Evolutionary conservation across 495 filamentous ascomycete genomes (phyloP).

Genomic region (Neurospora cerealis): DNA sequence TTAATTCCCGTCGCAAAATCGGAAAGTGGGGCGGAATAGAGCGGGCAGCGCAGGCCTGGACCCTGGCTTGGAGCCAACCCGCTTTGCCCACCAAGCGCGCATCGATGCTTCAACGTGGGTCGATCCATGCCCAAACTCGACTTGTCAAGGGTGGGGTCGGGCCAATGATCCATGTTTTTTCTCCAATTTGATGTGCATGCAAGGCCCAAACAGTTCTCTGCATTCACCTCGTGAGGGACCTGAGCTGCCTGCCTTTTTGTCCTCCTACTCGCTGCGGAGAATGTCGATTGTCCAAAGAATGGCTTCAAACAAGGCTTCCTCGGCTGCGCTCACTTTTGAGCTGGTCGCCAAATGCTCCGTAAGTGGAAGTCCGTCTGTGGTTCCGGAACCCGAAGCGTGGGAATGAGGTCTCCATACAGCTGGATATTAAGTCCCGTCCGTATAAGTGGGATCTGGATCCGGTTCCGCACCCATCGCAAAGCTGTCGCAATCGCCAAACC

Average conservation of each 20-base stretch:
- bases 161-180: not conserved
- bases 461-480: not conserved
- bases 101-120: not conserved
- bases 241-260: not conserved
- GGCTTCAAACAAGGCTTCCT: slow-evolving; percentile 34
- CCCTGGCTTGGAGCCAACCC: not conserved
- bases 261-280: not conserved
- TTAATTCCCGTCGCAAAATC: not conserved
- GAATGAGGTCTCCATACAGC: not conserved
- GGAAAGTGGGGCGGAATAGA: not conserved
- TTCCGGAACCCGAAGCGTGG: not conserved
- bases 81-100: no score
- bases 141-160: not conserved
- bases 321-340: slow-evolving; percentile 66
- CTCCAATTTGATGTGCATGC: not conserved
- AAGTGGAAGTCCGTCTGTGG: slow-evolving; percentile 18
- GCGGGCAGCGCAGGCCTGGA: not conserved
- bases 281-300: slow-evolving; percentile 33
- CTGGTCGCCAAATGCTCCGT: slow-evolving; percentile 77
- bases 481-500: not conserved
- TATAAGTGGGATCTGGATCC: not conserved
- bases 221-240: not conserved
- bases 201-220: not conserved
- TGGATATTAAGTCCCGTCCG: not conserved
- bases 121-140: not conserved